These are phyloP conservation scores for Talaromyces ruber DNA, from an alignment of 495 filamentous ascomycete species.

Conservation along the genomic window DNA sequence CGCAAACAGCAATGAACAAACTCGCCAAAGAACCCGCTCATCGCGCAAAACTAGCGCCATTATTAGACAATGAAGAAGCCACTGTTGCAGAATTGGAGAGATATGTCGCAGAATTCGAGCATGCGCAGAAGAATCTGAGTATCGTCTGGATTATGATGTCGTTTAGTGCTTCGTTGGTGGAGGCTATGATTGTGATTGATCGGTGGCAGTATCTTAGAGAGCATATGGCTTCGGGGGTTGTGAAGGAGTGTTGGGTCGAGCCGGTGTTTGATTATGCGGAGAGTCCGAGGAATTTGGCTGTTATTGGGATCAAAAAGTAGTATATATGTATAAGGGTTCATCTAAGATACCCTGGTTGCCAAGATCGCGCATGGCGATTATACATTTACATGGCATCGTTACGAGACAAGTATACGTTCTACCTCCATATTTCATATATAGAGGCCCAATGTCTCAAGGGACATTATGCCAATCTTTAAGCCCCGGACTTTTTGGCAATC, in stretches of 20 bases:
- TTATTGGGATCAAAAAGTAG: constrained; percentile 71
- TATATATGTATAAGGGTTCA: constrained; percentile 1
- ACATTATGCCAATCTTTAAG: background rate
- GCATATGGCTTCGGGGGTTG: constrained; percentile 37
- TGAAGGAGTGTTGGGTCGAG: constrained; percentile 81
- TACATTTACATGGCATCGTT: no score
- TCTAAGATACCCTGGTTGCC: background rate
- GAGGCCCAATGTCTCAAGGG: background rate
- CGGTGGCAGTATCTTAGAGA: constrained; percentile 84
- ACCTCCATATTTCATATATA: no score
- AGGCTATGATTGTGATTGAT: constrained; percentile 86
- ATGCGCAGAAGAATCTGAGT: constrained; percentile 73
- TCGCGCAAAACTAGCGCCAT: constrained; percentile 46
- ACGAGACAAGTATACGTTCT: background rate
- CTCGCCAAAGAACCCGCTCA: constrained; percentile 51
- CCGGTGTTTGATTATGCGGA: constrained; percentile 81
- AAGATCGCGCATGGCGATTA: background rate
- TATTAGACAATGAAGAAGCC: constrained; percentile 44
- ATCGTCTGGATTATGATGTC: constrained; percentile 92
- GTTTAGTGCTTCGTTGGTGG: constrained; percentile 79
- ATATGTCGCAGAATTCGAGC: constrained; percentile 56
- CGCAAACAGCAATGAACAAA: constrained; percentile 70
- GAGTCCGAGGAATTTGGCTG: constrained; percentile 83
- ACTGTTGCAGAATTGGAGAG: constrained; percentile 62
- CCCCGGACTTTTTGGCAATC: background rate